Evolutionary conservation across 345 rosid genomes (phyloP).

Genomic region (Raphanus raphanistrum): DNA sequence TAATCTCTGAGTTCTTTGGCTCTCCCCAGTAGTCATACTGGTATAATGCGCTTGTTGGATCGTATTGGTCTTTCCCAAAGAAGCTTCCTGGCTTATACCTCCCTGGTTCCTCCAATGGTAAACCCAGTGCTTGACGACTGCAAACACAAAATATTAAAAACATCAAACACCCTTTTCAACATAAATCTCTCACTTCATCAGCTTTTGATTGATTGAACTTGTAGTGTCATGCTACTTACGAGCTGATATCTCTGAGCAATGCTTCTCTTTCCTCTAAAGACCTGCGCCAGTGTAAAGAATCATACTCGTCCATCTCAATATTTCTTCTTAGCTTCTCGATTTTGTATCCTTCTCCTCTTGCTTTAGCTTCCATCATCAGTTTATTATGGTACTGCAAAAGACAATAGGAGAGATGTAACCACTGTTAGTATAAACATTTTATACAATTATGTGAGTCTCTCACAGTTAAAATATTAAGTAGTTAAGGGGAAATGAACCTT

Average conservation of each 20-base stretch:
- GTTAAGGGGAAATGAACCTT: constrained; percentile 49
- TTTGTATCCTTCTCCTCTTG: constrained; percentile 77
- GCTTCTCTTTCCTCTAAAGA: constrained; percentile 96
- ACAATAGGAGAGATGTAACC: constrained; percentile 13
- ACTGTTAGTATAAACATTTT: background rate
- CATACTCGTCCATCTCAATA: constrained; percentile 93
- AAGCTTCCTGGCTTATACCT: constrained; percentile 73
- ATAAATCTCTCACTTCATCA: constrained; percentile 4
- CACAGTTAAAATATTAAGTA: background rate
- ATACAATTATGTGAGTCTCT: background rate
- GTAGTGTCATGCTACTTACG: constrained; percentile 45
- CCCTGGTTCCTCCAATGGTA: constrained; percentile 95
- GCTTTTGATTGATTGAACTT: constrained; percentile 1
- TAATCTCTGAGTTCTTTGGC: constrained; percentile 86
- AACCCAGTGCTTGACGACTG: constrained; percentile 84
- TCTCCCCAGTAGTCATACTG: constrained; percentile 96
- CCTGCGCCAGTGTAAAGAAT: constrained; percentile 80
- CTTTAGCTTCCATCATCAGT: constrained; percentile 65
- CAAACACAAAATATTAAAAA: background rate
- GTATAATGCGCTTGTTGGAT: constrained; percentile 75
- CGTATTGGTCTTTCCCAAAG: constrained; percentile 87
- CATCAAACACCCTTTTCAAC: constrained; percentile 11
- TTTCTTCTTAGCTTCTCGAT: constrained; percentile 68
- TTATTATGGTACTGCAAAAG: constrained; percentile 63
- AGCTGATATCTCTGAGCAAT: constrained; percentile 87